A percentile compares a stretch with the other conserved stretches of the same genome.
These are phyloP conservation scores for Cylindrotheca fusiformis DNA, from an alignment of 108 stramenopile genomes.

Conservation along the genomic window DNA sequence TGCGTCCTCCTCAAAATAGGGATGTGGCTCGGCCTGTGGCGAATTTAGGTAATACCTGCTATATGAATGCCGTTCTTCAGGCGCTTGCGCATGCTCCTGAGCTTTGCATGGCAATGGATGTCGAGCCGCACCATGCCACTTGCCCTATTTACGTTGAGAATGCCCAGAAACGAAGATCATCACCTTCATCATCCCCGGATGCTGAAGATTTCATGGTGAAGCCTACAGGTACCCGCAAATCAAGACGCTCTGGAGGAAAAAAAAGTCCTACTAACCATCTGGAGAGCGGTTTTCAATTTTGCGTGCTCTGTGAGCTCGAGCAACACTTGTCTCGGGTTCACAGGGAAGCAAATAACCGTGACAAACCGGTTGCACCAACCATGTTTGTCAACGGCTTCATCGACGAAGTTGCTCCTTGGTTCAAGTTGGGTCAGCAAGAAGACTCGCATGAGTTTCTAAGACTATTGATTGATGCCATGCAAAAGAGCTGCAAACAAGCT, in stretches of 20 bases:
- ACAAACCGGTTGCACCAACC: slow-evolving; percentile 68
- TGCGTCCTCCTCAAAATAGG: slow-evolving; percentile 25
- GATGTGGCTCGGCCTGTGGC: slow-evolving; percentile 70
- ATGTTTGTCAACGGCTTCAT: slow-evolving; percentile 81
- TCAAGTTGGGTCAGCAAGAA: slow-evolving; percentile 92
- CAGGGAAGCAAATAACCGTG: slow-evolving; percentile 17
- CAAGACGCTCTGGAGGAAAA: slow-evolving; percentile 19
- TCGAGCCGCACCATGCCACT: slow-evolving; percentile 53
- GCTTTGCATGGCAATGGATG: slow-evolving; percentile 81
- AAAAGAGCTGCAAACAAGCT: slow-evolving; percentile 75
- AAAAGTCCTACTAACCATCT: slow-evolving; percentile 12
- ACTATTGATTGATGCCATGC: slow-evolving; percentile 92
- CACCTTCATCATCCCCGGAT: slow-evolving; percentile 33
- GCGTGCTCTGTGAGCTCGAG: slow-evolving; percentile 80
- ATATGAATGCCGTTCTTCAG: slow-evolving; percentile 85
- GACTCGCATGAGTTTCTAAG: slow-evolving; percentile 98
- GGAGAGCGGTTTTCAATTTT: slow-evolving; percentile 51
- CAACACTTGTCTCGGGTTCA: slow-evolving; percentile 63
- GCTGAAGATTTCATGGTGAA: slow-evolving; percentile 10
- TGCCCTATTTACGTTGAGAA: slow-evolving; percentile 61
- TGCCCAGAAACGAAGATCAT: slow-evolving; percentile 18
- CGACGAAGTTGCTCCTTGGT: slow-evolving; percentile 82
- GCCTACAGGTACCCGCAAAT: slow-evolving; percentile 21
- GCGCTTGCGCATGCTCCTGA: slow-evolving; percentile 87
- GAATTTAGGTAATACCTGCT: slow-evolving; percentile 90